These are phyloP conservation scores for Suillus lakei DNA, from an alignment of 768 basidiomycete species.

Conservation along the genomic window DNA sequence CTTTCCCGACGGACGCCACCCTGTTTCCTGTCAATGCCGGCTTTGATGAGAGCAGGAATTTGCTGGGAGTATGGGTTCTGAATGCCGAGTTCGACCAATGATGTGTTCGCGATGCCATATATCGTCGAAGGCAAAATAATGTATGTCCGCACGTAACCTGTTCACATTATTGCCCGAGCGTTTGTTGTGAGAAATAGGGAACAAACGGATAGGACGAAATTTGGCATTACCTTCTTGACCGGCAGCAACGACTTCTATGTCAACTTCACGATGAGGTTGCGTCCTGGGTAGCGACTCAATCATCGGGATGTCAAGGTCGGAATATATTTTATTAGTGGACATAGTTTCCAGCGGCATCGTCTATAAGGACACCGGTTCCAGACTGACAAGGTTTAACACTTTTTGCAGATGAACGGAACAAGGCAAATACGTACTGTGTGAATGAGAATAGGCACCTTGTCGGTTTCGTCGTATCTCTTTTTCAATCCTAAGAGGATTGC, in stretches of 20 bases:
- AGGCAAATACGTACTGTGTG: slow-evolving; percentile 54
- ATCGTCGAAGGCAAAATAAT: slow-evolving; percentile 61
- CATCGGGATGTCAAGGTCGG: slow-evolving; percentile 50
- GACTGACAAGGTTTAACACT: slow-evolving; percentile 39
- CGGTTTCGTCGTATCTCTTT: slow-evolving; percentile 44
- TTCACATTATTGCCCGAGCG: no score
- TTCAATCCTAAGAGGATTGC: slow-evolving; percentile 55
- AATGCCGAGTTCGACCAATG: slow-evolving; percentile 54
- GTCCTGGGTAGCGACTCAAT: slow-evolving; percentile 50
- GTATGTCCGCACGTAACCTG: slow-evolving; percentile 56
- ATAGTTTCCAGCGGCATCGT: slow-evolving; percentile 45
- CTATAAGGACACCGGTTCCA: slow-evolving; percentile 41
- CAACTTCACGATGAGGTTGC: slow-evolving; percentile 55
- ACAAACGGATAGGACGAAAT: neutral
- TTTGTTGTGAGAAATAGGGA: slow-evolving; percentile 18
- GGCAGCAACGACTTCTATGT: slow-evolving; percentile 50
- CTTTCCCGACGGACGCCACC: slow-evolving; percentile 60
- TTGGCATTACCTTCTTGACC: slow-evolving; percentile 46
- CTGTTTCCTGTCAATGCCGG: slow-evolving; percentile 49
- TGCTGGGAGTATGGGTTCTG: slow-evolving; percentile 57
- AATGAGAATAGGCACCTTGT: slow-evolving; percentile 51
- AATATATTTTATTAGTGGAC: slow-evolving; percentile 46
- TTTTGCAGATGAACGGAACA: neutral
- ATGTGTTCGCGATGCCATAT: slow-evolving; percentile 56
- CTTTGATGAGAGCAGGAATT: slow-evolving; percentile 52